phyloP scores from a whole-genome alignment of 176 grass and related monocot species.

The Cymbopogon citratus region DNA sequence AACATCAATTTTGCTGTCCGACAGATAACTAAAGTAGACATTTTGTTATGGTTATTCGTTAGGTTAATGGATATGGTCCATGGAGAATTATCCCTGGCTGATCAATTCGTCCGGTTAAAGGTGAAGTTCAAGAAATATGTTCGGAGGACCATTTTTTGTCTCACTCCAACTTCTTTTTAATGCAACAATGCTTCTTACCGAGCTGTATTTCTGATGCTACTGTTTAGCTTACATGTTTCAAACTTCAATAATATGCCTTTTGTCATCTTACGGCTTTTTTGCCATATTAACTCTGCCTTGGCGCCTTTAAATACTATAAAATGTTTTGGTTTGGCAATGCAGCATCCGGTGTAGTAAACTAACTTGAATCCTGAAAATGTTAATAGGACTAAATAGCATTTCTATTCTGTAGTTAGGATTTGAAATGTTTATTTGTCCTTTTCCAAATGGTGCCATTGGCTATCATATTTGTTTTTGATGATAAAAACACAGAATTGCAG shows the following conservation, averaged over 20 bases:
- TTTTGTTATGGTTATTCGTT: constrained; percentile 31
- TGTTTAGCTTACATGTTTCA: constrained; percentile 6
- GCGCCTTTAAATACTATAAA: not conserved
- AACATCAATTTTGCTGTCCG: constrained; percentile 1
- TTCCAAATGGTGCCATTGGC: not conserved
- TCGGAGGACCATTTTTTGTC: not conserved
- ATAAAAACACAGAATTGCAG: not conserved
- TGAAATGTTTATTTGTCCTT: not conserved
- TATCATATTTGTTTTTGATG: not conserved
- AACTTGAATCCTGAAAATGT: not conserved
- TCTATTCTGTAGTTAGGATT: constrained; percentile 17
- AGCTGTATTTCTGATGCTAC: constrained; percentile 12
- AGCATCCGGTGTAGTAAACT: not conserved
- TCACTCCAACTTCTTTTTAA: not conserved
- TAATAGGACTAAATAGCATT: not conserved
- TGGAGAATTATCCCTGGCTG: constrained; percentile 77
- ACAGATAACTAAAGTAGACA: constrained; percentile 6
- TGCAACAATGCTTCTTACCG: not conserved
- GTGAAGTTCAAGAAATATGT: constrained; percentile 34
- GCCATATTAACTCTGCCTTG: constrained; percentile 1
- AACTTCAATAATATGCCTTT: not conserved
- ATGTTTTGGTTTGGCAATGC: not conserved
- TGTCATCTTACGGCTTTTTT: not conserved
- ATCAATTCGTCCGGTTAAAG: constrained; percentile 80
- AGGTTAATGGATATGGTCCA: constrained; percentile 97